These are phyloP conservation scores for Suillus clintonianus DNA, from an alignment of 768 basidiomycete genomes.

Conservation along the genomic window DNA sequence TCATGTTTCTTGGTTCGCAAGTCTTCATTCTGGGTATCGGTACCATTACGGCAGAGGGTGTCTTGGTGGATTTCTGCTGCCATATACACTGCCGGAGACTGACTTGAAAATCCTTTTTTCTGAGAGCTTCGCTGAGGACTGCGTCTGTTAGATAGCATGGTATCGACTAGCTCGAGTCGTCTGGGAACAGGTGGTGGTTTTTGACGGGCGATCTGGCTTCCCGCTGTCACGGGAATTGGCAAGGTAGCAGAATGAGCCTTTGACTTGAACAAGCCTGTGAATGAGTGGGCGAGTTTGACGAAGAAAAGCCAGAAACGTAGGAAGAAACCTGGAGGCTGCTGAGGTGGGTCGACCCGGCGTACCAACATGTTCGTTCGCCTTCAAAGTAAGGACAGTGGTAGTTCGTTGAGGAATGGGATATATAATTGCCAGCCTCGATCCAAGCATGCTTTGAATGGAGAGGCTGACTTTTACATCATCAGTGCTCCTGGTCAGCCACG, in stretches of 20 bases:
- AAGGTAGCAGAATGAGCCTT: not conserved
- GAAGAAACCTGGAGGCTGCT: not conserved
- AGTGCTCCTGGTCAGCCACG: not conserved
- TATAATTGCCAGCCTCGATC: not conserved
- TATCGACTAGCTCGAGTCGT: not conserved
- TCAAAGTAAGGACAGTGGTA: conserved; percentile 5
- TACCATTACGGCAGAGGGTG: not conserved
- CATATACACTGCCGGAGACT: not conserved
- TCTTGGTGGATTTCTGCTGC: not conserved
- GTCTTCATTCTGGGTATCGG: not conserved
- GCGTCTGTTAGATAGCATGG: not conserved
- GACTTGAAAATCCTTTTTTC: not conserved
- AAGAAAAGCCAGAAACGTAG: conserved; percentile 5
- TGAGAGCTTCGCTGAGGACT: not conserved
- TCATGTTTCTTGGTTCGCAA: not conserved
- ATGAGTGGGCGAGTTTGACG: conserved; percentile 1
- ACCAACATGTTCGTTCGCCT: not conserved
- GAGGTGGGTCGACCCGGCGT: not conserved
- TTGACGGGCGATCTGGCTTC: not conserved
- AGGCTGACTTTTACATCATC: conserved; percentile 6
- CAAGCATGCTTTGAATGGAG: not conserved
- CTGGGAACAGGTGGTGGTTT: not conserved
- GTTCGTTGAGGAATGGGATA: not conserved
- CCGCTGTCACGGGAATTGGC: conserved; percentile 4
- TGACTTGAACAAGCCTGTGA: conserved; percentile 1